Percentiles rank a stretch among this genome's conserved stretches.
Evolutionary conservation across 2,329 filamentous ascomycete genomes (phyloP).

Genomic region (Neurospora sp.): DNA sequence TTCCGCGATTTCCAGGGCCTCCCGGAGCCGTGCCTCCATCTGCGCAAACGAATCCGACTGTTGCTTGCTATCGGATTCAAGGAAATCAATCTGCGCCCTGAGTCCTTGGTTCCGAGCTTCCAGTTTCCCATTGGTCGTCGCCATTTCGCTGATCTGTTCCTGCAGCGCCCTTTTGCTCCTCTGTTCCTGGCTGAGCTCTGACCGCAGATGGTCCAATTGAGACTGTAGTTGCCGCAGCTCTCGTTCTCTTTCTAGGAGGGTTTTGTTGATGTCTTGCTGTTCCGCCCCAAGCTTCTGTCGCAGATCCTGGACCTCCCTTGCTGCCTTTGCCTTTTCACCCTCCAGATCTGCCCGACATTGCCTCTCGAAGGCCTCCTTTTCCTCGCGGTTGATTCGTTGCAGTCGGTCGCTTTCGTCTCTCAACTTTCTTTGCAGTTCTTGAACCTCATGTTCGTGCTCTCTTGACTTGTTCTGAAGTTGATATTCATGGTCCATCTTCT

Average conservation of each 20-base stretch:
- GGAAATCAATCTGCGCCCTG: slow-evolving; percentile 73
- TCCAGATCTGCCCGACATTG: slow-evolving; percentile 55
- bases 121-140: slow-evolving; percentile 52
- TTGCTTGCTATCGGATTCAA: slow-evolving; percentile 81
- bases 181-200: slow-evolving; percentile 52
- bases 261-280: slow-evolving; percentile 38
- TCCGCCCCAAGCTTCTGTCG: slow-evolving; percentile 41
- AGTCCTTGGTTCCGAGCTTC: slow-evolving; percentile 68
- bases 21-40: slow-evolving; percentile 70
- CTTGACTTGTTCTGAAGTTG: slow-evolving; percentile 45
- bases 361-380: slow-evolving; percentile 53
- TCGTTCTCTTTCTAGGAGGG: slow-evolving; percentile 41
- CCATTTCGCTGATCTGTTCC: slow-evolving; percentile 45
- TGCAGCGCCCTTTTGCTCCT: slow-evolving; percentile 44
- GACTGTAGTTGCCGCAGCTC: slow-evolving; percentile 41
- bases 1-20: slow-evolving; percentile 61
- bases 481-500: slow-evolving; percentile 35
- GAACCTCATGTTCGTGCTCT: slow-evolving; percentile 44
- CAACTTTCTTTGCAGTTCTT: slow-evolving; percentile 41
- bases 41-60: slow-evolving; percentile 78
- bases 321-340: slow-evolving; percentile 47
- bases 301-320: slow-evolving; percentile 57
- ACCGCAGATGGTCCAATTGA: slow-evolving; percentile 35
- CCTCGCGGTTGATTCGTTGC: slow-evolving; percentile 54
- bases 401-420: slow-evolving; percentile 47